These are phyloP conservation scores for Bodo saltans DNA, from an alignment of 78 protist species.

Conservation along the genomic window DNA sequence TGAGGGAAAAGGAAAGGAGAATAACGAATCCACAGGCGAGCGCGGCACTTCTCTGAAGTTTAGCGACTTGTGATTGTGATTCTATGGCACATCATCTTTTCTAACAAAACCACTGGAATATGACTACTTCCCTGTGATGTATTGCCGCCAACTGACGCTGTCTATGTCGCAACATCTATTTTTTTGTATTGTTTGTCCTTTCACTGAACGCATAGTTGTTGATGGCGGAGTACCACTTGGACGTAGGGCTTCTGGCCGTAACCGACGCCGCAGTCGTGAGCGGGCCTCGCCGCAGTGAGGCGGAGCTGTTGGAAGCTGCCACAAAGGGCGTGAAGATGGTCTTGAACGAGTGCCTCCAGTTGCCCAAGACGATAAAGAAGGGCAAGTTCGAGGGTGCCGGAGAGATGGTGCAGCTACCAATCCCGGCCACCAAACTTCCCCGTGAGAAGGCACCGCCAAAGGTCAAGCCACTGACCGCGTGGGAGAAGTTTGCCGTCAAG, in stretches of 20 bases:
- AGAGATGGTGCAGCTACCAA: background rate
- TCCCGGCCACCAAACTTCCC: conserved; percentile 7
- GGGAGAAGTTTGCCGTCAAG: conserved; percentile 2
- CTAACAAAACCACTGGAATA: background rate
- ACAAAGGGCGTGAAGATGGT: background rate
- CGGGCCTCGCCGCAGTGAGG: background rate
- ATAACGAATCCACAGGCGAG: background rate
- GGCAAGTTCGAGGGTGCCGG: background rate
- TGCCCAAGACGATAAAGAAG: background rate
- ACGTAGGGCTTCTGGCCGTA: background rate
- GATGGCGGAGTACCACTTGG: background rate
- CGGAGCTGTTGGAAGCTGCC: background rate
- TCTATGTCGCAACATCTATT: background rate
- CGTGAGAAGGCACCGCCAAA: conserved; percentile 26
- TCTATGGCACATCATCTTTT: too few relatives aligned
- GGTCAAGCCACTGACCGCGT: conserved; percentile 8
- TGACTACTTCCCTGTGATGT: background rate
- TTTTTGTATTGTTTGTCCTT: background rate
- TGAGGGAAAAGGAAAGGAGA: background rate
- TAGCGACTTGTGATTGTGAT: too few relatives aligned
- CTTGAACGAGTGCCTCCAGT: background rate
- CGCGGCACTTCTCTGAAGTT: background rate
- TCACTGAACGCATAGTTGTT: background rate
- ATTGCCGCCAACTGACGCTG: background rate
- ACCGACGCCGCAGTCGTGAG: background rate